Evolutionary conservation across 768 basidiomycete species (phyloP).

Genomic region (Exidia glandulosa): DNA sequence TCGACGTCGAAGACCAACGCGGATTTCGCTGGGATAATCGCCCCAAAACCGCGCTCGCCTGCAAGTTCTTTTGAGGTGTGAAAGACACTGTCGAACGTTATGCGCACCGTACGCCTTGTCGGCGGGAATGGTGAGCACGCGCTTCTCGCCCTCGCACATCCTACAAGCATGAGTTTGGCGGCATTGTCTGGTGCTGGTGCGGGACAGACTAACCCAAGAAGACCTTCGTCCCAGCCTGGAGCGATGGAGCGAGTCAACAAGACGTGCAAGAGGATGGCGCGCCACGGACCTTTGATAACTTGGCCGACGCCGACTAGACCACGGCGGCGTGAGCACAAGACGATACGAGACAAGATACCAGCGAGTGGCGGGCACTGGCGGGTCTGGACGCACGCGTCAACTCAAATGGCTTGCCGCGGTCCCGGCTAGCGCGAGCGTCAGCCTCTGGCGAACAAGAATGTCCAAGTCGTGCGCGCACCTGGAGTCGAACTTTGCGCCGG

Average conservation of each 20-base stretch:
- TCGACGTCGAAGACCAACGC: conserved; percentile 83
- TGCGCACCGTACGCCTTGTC: conserved; percentile 64
- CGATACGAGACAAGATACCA: neutral
- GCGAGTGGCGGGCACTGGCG: no score
- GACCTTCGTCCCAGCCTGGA: conserved; percentile 66
- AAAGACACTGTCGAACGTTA: neutral
- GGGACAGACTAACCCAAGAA: conserved; percentile 27
- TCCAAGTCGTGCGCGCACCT: conserved; percentile 36
- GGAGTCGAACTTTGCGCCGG: conserved; percentile 82
- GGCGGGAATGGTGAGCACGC: conserved; percentile 78
- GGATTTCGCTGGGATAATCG: conserved; percentile 66
- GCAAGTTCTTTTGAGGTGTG: neutral
- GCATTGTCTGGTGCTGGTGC: neutral
- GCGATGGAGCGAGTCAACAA: neutral
- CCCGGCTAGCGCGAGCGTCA: conserved; percentile 31
- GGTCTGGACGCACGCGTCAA: conserved; percentile 52
- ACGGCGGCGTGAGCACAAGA: neutral
- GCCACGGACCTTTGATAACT: conserved; percentile 49
- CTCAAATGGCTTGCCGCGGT: conserved; percentile 65
- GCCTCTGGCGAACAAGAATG: neutral
- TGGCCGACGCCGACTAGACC: conserved; percentile 61
- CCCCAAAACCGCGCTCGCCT: conserved; percentile 70
- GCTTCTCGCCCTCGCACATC: conserved; percentile 84
- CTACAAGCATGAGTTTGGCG: conserved; percentile 15
- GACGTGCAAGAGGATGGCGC: no score